A percentile compares a stretch with the other conserved stretches of the same genome.
Evolutionary conservation across 495 filamentous ascomycete genomes (phyloP).

Genomic region (Mytilinidion resinicola): DNA sequence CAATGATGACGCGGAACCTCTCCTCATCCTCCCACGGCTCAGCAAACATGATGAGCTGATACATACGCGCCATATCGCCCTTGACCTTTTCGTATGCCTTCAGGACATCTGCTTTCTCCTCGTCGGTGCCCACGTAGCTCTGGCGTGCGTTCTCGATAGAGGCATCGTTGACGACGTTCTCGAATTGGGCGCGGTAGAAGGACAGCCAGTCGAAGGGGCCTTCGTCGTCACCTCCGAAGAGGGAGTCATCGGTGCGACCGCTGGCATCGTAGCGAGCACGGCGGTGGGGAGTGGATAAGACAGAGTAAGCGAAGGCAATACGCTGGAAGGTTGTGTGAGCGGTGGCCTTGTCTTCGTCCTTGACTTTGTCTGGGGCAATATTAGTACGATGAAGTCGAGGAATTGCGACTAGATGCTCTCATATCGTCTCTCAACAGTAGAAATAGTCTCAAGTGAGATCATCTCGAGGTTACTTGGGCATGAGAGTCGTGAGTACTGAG

Average conservation of each 20-base stretch:
- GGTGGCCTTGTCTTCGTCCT: constrained; percentile 52
- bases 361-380: constrained; percentile 59
- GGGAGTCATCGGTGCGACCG: constrained; percentile 73
- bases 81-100: constrained; percentile 61
- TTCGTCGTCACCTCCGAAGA: constrained; percentile 65
- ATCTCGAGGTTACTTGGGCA: background rate
- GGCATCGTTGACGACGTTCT: constrained; percentile 59
- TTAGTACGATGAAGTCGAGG: background rate
- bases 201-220: constrained; percentile 71
- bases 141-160: constrained; percentile 64
- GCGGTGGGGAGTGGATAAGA: constrained; percentile 73
- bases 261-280: constrained; percentile 82
- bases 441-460: too few species aligned
- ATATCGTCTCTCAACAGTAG: background rate
- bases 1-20: constrained; percentile 71
- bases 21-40: constrained; percentile 80
- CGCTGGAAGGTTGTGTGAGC: constrained; percentile 79
- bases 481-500: background rate
- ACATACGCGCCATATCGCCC: constrained; percentile 69
- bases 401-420: too few species aligned
- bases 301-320: constrained; percentile 87
- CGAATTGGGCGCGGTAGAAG: constrained; percentile 79
- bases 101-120: constrained; percentile 71
- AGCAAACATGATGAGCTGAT: constrained; percentile 77
- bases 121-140: constrained; percentile 78